Base-by-base conservation (phyloP, 2,329 filamentous ascomycete genomes). In the Microsporum audouinii region DNA sequence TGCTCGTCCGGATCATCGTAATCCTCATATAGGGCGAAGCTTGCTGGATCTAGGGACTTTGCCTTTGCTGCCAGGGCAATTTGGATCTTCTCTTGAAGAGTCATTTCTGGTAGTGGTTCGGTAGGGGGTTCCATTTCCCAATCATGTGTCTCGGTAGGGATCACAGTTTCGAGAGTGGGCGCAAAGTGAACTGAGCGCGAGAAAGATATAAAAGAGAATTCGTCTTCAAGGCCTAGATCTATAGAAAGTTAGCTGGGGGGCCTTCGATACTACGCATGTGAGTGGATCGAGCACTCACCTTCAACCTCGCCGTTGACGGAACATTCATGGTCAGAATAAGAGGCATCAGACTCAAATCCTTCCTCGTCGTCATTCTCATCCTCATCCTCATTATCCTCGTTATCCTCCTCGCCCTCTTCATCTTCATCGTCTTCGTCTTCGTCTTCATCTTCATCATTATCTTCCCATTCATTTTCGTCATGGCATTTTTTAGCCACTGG, bases 71-170 rank as follows among this genome's bases (percentile, higher is more conserved):
- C 65, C 51, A 67, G 64, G 8, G 72, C 69, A 34, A 72, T 65
- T 41, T 70, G 67, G 68, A 76, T 75, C 65, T 74, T 69, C 64
- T 76, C 75, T 63, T 76, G 75, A 58, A 70, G 70, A 7, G 75
- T 76, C 69, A 75, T 71, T 41, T 63, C 59, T 12, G 61, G 53
- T 27, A 47, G 7, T n/a, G 47, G 58, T 23, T 62, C 58, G n/a
- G 31, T 31, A 34, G 33, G 33, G 7, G 53, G n/a, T 29, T 57
- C 49, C 47, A 29, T 29, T 38, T 12, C 27, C n/a, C 39, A 59
- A 36, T 53, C 36, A 10, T 55, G 29, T n/a, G 45, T 49, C 2
- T 56, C 38, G 14, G n/a, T 33, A 1, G 58, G 59, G 45, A 63
- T 61, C 58, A 63, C 57, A 39, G 62, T 62, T 33, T 63, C 63